These are phyloP conservation scores for Botrytis porri DNA, from an alignment of 2,329 filamentous ascomycete genomes.

Conservation along the genomic window DNA sequence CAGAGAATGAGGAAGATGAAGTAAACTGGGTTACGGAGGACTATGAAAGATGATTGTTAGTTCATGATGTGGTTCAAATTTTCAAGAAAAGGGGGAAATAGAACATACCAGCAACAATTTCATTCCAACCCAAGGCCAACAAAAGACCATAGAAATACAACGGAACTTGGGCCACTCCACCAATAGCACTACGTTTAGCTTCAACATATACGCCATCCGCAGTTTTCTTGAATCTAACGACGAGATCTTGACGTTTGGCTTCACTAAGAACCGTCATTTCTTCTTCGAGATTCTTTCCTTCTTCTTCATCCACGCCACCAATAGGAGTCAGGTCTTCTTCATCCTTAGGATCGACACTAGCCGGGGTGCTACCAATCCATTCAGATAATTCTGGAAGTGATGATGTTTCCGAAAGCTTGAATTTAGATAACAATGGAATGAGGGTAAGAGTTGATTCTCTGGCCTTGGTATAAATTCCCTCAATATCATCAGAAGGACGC, in stretches of 20 bases:
- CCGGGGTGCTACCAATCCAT: constrained; percentile 79
- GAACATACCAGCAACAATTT: constrained; percentile 82
- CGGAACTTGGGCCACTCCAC: constrained; percentile 89
- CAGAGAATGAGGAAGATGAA: constrained; percentile 83
- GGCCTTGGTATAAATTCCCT: constrained; percentile 88
- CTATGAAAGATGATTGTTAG: constrained; percentile 46
- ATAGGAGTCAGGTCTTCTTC: constrained; percentile 89
- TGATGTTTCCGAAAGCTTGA: constrained; percentile 72
- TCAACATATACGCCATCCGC: constrained; percentile 97
- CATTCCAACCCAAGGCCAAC: constrained; percentile 95
- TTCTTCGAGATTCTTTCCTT: constrained; percentile 90
- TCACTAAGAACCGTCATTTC: constrained; percentile 95
- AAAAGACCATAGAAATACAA: constrained; percentile 91
- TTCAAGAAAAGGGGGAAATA: neutral
- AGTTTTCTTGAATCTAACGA: constrained; percentile 95
- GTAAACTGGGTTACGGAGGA: constrained; percentile 88
- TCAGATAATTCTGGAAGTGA: constrained; percentile 75
- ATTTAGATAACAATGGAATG: constrained; percentile 83
- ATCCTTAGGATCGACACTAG: constrained; percentile 72
- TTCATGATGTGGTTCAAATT: neutral
- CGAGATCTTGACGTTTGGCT: constrained; percentile 84
- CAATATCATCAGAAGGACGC: constrained; percentile 95
- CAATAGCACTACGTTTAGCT: constrained; percentile 94
- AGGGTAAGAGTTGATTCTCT: constrained; percentile 88
- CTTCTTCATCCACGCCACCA: constrained; percentile 90